Base-by-base conservation (phyloP, 805 yeast genomes). In the Peterozyma toletana region DNA sequence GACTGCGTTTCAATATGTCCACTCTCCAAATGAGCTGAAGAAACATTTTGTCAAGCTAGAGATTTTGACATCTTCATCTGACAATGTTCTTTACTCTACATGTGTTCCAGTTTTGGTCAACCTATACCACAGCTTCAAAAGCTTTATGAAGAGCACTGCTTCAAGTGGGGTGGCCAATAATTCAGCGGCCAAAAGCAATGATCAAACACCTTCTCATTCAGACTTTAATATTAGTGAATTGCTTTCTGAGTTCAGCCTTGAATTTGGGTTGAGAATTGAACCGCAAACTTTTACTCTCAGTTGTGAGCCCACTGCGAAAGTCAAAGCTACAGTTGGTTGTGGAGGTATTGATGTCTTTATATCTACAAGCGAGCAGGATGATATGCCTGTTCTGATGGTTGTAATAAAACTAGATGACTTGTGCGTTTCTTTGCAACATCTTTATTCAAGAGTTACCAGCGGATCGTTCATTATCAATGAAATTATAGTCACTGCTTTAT, bases 251-350 rank as follows among this genome's bases (percentile, higher is more conserved):
- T 57, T 83, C 42, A 88, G 84, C 49, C 52, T 87, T 29, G 78
- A 77, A 41, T 60, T 85, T 43, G 78, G 83, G 1, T 50, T 90
- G 6, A 68, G 73, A 35, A 73, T 90, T 42, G 89, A 79, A 16
- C 75, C 80, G 31, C 99, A 93, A 57, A 76, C 75, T 37, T 58
- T 93, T 17, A 75, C 84, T 2, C 66, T 93, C 42, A 85, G 95
- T 51, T 93, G 99, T 70, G 91, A 86, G 48, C 99, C 99, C 1
- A 82, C 82, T 14, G 98, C 98, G 0, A 88, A 86, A 56, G 93
- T 93, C 2, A 89, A 88, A 34, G 95, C 97, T 0, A 77, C 84
- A 33, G 81, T 88, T 13, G 84, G 88, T 7, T 73, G 83, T 17
- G 83, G 80, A 16, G 81, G 83, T 0, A 74, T 87, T n/a, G 75